Percentiles rank a stretch among this genome's conserved stretches.
Evolutionary conservation across 768 basidiomycete genomes (phyloP).

Genomic region (Auriscalpium vulgare): DNA sequence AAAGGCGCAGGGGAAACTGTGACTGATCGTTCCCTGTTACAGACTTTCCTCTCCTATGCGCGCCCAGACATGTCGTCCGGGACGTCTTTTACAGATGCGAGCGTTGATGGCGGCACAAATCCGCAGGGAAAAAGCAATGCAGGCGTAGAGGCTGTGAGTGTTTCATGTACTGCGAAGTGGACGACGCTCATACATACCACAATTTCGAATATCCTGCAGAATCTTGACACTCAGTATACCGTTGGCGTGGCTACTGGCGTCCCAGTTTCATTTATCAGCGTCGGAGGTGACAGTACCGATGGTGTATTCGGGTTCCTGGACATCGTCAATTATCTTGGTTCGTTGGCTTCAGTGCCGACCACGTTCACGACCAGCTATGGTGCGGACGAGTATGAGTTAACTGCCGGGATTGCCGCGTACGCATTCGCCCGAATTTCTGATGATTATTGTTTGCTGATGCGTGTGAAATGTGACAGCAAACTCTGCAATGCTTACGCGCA

Average conservation of each 20-base stretch:
- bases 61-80: background rate
- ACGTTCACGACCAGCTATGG: slow-evolving; percentile 16
- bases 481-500: slow-evolving; percentile 29
- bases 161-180: background rate
- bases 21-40: background rate
- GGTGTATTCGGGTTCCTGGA: background rate
- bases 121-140: slow-evolving; percentile 17
- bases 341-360: too few relatives aligned
- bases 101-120: slow-evolving; percentile 15
- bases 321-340: too few relatives aligned
- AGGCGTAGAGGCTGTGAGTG: background rate
- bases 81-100: slow-evolving; percentile 13
- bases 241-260: slow-evolving; percentile 23
- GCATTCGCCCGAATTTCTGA: too few relatives aligned
- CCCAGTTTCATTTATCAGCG: slow-evolving; percentile 18
- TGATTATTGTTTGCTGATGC: too few relatives aligned
- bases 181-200: background rate
- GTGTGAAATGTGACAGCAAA: slow-evolving; percentile 12
- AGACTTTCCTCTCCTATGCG: background rate
- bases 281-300: slow-evolving; percentile 15
- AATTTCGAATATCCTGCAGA: slow-evolving; percentile 11
- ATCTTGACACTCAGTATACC: slow-evolving; percentile 30
- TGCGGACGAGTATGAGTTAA: too few relatives aligned
- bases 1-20: background rate
- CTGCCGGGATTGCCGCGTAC: too few relatives aligned